Evolutionary conservation across 2,329 filamentous ascomycete species (phyloP).

Genomic region (Verticillium longisporum): DNA sequence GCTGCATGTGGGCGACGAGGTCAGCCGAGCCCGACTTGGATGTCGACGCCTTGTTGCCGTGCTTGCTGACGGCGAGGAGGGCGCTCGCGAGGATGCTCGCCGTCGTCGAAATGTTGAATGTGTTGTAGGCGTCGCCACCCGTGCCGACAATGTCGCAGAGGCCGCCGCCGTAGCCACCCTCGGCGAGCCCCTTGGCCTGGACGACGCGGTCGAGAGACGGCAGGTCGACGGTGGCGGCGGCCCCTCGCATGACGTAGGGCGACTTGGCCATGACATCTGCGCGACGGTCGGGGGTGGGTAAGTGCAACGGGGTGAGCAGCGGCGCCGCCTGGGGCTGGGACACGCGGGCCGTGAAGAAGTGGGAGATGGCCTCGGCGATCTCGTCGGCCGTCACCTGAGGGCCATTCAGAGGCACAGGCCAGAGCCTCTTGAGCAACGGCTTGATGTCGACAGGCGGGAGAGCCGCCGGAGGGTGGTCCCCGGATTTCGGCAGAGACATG

Average conservation of each 20-base stretch:
- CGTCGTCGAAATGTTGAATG: slow-evolving; percentile 96
- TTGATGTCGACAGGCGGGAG: slow-evolving; percentile 47
- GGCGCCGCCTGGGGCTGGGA: slow-evolving; percentile 85
- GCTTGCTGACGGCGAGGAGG: slow-evolving; percentile 81
- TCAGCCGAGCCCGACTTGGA: slow-evolving; percentile 95
- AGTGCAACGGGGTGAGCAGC: slow-evolving; percentile 85
- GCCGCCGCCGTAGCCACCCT: slow-evolving; percentile 74
- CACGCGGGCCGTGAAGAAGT: slow-evolving; percentile 86
- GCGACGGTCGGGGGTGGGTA: slow-evolving; percentile 76
- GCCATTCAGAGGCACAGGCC: slow-evolving; percentile 44
- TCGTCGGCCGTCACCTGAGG: slow-evolving; percentile 62
- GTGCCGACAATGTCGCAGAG: slow-evolving; percentile 96
- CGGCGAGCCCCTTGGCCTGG: slow-evolving; percentile 49
- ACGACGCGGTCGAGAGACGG: slow-evolving; percentile 55
- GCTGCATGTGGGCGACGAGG: slow-evolving; percentile 69
- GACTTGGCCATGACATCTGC: slow-evolving; percentile 83
- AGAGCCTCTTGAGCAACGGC: slow-evolving; percentile 65
- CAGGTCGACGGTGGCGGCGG: slow-evolving; percentile 66
- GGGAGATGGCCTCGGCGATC: slow-evolving; percentile 81
- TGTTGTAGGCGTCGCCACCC: slow-evolving; percentile 92
- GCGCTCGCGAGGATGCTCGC: slow-evolving; percentile 87
- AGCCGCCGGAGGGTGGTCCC: neutral
- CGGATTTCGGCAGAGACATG: neutral
- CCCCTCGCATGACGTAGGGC: slow-evolving; percentile 75
- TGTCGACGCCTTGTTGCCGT: slow-evolving; percentile 92